Percentiles rank a stretch among this genome's conserved stretches.
These are phyloP conservation scores for Colletotrichum paranaense DNA, from an alignment of 2,329 filamentous ascomycete species.

Conservation along the genomic window DNA sequence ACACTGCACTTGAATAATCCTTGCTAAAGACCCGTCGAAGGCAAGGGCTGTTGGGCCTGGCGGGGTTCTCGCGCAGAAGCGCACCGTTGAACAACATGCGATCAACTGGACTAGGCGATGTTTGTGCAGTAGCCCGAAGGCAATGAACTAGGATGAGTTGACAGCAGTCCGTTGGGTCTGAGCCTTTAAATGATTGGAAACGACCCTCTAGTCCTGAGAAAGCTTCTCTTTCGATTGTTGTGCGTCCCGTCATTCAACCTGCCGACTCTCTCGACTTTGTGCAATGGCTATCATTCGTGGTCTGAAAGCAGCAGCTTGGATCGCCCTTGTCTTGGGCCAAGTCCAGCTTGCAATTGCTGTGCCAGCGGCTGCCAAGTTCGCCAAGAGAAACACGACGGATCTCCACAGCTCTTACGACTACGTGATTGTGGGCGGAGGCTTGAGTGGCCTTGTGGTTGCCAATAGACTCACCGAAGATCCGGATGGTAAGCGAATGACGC, in stretches of 20 bases:
- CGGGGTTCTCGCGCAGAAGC: not conserved
- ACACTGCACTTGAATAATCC: not conserved
- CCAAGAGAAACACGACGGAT: constrained; percentile 2
- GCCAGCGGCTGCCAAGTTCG: constrained; percentile 12
- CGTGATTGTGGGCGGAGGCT: constrained; percentile 50
- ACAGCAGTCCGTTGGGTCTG: not conserved
- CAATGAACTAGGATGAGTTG: not conserved
- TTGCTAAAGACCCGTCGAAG: not conserved
- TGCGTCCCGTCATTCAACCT: not conserved
- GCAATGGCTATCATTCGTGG: not conserved
- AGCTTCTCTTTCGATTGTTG: too few species aligned
- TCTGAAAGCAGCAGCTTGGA: not conserved
- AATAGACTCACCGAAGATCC: constrained; percentile 49
- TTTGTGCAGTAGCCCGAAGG: not conserved
- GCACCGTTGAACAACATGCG: not conserved
- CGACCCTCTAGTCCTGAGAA: not conserved
- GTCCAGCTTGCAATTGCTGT: not conserved
- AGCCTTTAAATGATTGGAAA: not conserved
- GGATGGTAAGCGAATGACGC: constrained; percentile 12
- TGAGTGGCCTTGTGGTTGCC: constrained; percentile 49
- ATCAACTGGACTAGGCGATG: not conserved
- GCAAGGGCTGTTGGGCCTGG: not conserved
- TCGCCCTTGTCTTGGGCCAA: not conserved
- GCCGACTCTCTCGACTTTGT: not conserved
- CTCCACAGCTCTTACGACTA: constrained; percentile 46